Evolutionary conservation across 2,329 filamentous ascomycete species (phyloP).

Genomic region (Phaeosphaeria sp.): DNA sequence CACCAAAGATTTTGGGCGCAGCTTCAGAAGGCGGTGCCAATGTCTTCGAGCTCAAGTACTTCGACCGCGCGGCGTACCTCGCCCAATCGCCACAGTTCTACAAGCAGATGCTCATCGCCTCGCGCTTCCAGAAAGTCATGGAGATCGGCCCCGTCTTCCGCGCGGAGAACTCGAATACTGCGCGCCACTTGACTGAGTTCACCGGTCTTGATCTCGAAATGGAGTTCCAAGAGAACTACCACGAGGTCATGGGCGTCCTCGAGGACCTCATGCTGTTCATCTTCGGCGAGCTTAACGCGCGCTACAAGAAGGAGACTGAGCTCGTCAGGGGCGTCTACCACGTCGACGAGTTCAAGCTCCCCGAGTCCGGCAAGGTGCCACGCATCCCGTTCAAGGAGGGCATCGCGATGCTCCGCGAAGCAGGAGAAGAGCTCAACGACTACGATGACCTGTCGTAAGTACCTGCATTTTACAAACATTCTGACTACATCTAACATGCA

Average conservation of each 20-base stretch:
- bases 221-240: conserved; percentile 81
- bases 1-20: conserved; percentile 86
- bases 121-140: conserved; percentile 78
- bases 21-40: conserved; percentile 92
- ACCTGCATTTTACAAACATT: neutral
- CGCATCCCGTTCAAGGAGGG: conserved; percentile 80
- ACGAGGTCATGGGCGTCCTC: conserved; percentile 75
- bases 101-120: conserved; percentile 86
- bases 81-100: conserved; percentile 86
- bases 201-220: conserved; percentile 89
- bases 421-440: conserved; percentile 77
- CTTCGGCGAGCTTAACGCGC: conserved; percentile 74
- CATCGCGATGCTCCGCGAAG: conserved; percentile 77
- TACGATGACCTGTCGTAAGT: conserved; percentile 74
- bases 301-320: conserved; percentile 75
- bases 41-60: conserved; percentile 90
- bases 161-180: conserved; percentile 86
- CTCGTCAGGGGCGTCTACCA: conserved; percentile 74
- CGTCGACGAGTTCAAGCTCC: conserved; percentile 79
- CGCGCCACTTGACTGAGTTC: conserved; percentile 87
- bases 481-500: conserved; percentile 6
- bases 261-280: conserved; percentile 79
- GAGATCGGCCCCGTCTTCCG: conserved; percentile 83
- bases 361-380: conserved; percentile 75
- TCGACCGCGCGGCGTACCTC: conserved; percentile 80